A percentile compares a stretch with the other conserved stretches of the same genome.
Conservation (phyloP, 1,284 basidiomycete genomes). For the Sanghuangporus sanghuang region DNA sequence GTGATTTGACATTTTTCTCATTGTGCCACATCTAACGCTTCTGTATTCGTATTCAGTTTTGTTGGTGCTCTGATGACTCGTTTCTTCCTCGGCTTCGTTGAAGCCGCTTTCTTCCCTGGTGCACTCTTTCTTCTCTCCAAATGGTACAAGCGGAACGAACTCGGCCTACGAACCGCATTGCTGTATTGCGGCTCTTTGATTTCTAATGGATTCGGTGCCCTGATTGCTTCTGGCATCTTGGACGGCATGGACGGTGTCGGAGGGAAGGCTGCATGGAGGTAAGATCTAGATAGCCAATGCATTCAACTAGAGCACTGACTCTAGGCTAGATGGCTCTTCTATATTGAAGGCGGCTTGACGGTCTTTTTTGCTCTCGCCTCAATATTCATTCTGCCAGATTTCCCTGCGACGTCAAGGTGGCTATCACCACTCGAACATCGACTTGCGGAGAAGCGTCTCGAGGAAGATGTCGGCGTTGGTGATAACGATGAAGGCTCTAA, state of each 20-base stretch:
- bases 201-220: slow-evolving; percentile 78
- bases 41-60: slow-evolving; percentile 23
- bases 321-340: slow-evolving; percentile 63
- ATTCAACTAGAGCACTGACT: not conserved
- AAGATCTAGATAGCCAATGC: slow-evolving; percentile 10
- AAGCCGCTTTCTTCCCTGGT: slow-evolving; percentile 39
- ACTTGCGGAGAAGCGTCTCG: slow-evolving; percentile 67
- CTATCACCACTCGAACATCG: slow-evolving; percentile 56
- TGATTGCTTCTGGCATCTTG: slow-evolving; percentile 74
- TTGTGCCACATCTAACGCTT: not conserved
- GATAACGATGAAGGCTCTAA: slow-evolving; percentile 23
- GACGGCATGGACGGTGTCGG: slow-evolving; percentile 63
- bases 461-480: slow-evolving; percentile 58
- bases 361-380: slow-evolving; percentile 56
- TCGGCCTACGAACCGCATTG: slow-evolving; percentile 68
- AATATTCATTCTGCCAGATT: slow-evolving; percentile 73
- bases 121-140: slow-evolving; percentile 52
- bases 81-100: slow-evolving; percentile 40
- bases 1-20: not conserved
- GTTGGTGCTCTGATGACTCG: slow-evolving; percentile 34
- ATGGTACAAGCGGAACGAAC: slow-evolving; percentile 62
- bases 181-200: slow-evolving; percentile 71
- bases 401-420: slow-evolving; percentile 57
- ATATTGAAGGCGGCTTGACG: slow-evolving; percentile 65
- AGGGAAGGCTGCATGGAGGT: slow-evolving; percentile 75